Base-by-base conservation (phyloP, 1,284 basidiomycete species). In the Coniferiporia sulphurascens region DNA sequence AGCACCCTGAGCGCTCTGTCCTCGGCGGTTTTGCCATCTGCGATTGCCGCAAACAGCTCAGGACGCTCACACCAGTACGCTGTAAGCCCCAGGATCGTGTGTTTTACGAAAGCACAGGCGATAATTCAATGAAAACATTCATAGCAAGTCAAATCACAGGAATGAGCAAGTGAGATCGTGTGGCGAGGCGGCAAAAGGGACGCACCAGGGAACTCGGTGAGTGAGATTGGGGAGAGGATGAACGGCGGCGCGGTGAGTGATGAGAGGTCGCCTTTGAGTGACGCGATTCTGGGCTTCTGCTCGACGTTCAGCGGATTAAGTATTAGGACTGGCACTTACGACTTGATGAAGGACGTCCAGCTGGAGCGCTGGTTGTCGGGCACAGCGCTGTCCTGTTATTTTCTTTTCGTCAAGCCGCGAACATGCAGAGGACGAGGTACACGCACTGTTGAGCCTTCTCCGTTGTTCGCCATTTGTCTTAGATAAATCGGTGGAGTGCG, bases 1-100 rank as follows among this genome's bases (percentile, higher is more conserved):
- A 96, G 79, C 17, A 96, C 91, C 15, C 85, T 81, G 59, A 90
- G 76, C 13, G 86, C 81, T 52, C 93, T 78, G 3, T 86, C 84
- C 71, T 93, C 86, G 48, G 84, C 81, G 6, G 82, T 84, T 68
- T 77, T 78, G 27, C 85, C 91, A 68, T 87, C 84, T 15, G 88
- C 85, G 69, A 98, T 96, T 32, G 83, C 83, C 6, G 92, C 84
- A 68, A 95, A 95, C 50, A 92, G 76, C 60, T 86, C 85, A 41
- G 92, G 91, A 56, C 89, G 89, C 71, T 96, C 93, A 68, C 91
- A 91, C 94, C 94, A 96, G 73, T 96, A 96, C 0, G 90, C 91
- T 88, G 62, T 51, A 13, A 15, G 17, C 22, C 1, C 13, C 49
- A 51, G 15, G 8, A 32, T 13, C 41, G 12, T n/a, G 22, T 22